Percentiles rank a stretch among this genome's conserved stretches.
Conservation (phyloP, 2,329 filamentous ascomycete genomes). For the Pseudocercospora ulei region DNA sequence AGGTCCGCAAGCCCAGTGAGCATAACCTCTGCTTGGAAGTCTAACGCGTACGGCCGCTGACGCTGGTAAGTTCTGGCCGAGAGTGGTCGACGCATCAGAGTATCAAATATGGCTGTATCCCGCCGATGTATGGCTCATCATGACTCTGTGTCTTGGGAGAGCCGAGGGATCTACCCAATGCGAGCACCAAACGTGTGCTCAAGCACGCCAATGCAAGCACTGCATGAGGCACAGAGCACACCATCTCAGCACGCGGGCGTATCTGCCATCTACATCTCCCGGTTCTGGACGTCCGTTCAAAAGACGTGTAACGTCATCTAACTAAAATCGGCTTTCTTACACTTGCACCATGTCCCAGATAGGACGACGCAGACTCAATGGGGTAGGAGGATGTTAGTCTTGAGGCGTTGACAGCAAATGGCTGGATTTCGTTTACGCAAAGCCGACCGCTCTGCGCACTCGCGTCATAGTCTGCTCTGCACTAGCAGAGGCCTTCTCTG, state of each 20-base stretch:
- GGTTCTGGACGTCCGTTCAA: neutral
- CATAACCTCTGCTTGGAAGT: too few species aligned
- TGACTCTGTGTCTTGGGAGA: too few species aligned
- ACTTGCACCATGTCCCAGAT: slow-evolving; percentile 1
- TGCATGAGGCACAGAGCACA: slow-evolving; percentile 6
- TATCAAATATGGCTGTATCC: too few species aligned
- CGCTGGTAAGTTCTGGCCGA: too few species aligned
- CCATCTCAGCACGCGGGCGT: slow-evolving; percentile 3
- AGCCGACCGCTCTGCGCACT: slow-evolving; percentile 11
- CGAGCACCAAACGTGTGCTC: neutral
- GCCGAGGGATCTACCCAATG: slow-evolving; percentile 1
- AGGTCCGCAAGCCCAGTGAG: too few species aligned
- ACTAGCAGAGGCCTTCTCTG: slow-evolving; percentile 51
- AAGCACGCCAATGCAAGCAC: slow-evolving; percentile 7
- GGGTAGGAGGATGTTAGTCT: too few species aligned
- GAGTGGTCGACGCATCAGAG: too few species aligned
- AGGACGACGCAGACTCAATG: slow-evolving; percentile 6
- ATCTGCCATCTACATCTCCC: slow-evolving; percentile 5
- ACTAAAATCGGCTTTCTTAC: slow-evolving; percentile 2
- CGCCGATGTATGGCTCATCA: too few species aligned
- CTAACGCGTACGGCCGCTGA: too few species aligned
- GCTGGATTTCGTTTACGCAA: neutral
- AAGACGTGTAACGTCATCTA: slow-evolving; percentile 4
- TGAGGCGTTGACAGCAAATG: too few species aligned
- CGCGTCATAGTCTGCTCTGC: slow-evolving; percentile 46